Evolutionary conservation across 441 rosid species (phyloP).

Genomic region (Melastoma candidum): DNA sequence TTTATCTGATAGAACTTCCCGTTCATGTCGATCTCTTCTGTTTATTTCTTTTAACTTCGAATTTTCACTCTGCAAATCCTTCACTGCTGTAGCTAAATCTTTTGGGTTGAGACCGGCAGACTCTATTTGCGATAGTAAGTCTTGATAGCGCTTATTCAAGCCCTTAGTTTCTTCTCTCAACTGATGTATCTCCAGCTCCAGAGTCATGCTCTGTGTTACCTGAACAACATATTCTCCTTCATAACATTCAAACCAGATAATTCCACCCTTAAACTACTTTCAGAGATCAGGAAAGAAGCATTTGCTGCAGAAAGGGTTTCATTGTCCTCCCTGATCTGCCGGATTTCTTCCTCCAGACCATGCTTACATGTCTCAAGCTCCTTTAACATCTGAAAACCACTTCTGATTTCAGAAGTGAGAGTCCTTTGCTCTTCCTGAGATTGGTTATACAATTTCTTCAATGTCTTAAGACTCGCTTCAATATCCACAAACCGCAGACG

Average conservation of each 20-base stretch:
- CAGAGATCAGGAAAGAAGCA: slow-evolving; percentile 19
- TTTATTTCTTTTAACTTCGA: slow-evolving; percentile 35
- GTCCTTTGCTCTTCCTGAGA: slow-evolving; percentile 57
- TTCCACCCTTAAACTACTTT: slow-evolving; percentile 37
- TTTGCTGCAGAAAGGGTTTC: slow-evolving; percentile 37
- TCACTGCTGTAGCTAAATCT: slow-evolving; percentile 34
- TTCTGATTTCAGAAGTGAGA: slow-evolving; percentile 43
- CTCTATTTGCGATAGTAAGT: slow-evolving; percentile 35
- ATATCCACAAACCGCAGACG: slow-evolving; percentile 46
- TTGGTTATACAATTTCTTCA: slow-evolving; percentile 62
- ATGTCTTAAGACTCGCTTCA: slow-evolving; percentile 43
- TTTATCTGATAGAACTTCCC: slow-evolving; percentile 26
- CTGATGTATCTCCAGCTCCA: slow-evolving; percentile 39
- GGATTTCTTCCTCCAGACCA: slow-evolving; percentile 34
- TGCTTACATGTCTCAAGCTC: slow-evolving; percentile 51
- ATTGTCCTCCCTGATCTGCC: slow-evolving; percentile 41
- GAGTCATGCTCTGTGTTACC: slow-evolving; percentile 31
- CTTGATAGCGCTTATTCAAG: slow-evolving; percentile 35
- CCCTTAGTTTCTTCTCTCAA: slow-evolving; percentile 37
- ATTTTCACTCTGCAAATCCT: slow-evolving; percentile 49
- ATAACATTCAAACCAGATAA: slow-evolving; percentile 37
- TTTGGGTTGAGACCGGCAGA: slow-evolving; percentile 47
- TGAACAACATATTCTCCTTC: slow-evolving; percentile 46
- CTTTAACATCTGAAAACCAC: slow-evolving; percentile 50
- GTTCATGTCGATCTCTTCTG: slow-evolving; percentile 16